Base-by-base conservation (phyloP, 2,329 filamentous ascomycete species). In the Xylaria sp. region DNA sequence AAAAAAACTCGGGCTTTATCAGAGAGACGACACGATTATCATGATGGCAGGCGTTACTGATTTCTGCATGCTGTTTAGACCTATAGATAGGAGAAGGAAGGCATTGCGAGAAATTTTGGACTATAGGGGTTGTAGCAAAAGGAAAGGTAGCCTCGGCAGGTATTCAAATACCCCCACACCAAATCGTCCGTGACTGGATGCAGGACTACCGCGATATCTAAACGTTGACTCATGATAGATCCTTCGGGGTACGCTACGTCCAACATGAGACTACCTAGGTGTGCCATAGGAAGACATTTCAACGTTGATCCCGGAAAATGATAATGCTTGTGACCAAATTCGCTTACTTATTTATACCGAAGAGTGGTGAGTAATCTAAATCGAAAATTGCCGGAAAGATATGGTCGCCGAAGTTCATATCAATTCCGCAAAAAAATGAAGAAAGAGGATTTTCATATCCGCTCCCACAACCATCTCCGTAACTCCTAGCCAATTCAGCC, bases 1-100 rank as follows among this genome's bases (percentile, higher is more conserved):
- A 15, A 15, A 9, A 63, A 53, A 34, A 34, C 4, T 45, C 7
- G 30, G 34, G 52, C 41, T 53, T 9, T 34, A 45, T 12, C 36
- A 50, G 28, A 25, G 59, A 36, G 58, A 52, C 43, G 55, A 63
- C 52, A 36, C 53, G 23, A 30, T 50, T 8, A 43, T 59, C 13
- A 58, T 39, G 41, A 61, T 25, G 53, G 36, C 28, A 10, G 53
- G 63, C 56, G 41, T 58, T 66, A 30, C 8, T 53, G 43, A 39
- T 57, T 57, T 34, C 52, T 30, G 18, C 66, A 23, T 28, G 25
- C 55, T 34, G 12, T 13, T 34, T 60, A 60, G 63, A 63, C n/a
- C 25, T 61, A 63, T 66, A 66, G 46, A 69, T 3, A 25, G 25
- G n/a, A 20, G 25, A 25, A 18, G 30, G 50, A 46, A 15, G 34